These are phyloP conservation scores for Schizosaccharomyces cryophilus DNA, from an alignment of 805 yeast species.

Conservation along the genomic window DNA sequence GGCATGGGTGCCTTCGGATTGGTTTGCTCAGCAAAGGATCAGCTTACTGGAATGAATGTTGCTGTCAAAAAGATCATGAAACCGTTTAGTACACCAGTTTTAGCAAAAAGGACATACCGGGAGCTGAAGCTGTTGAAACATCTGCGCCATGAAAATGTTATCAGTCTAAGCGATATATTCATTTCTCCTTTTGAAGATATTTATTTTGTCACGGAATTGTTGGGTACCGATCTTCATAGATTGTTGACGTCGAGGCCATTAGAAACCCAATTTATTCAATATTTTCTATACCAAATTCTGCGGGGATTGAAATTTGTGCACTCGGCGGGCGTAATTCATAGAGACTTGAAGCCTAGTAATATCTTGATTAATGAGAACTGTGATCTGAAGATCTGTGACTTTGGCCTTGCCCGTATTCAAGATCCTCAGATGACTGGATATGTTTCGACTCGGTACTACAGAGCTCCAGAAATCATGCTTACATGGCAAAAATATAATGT, in stretches of 20 bases:
- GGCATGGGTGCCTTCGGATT: constrained; percentile 99
- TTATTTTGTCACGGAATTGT: constrained; percentile 85
- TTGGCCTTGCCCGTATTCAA: constrained; percentile 88
- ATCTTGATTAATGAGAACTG: constrained; percentile 73
- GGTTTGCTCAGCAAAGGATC: constrained; percentile 89
- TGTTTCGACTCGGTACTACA: constrained; percentile 80
- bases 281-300: constrained; percentile 77
- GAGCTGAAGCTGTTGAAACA: constrained; percentile 85
- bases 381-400: constrained; percentile 63
- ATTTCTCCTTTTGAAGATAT: constrained; percentile 88
- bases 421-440: constrained; percentile 99
- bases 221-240: constrained; percentile 89
- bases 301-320: constrained; percentile 78
- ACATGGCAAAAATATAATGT: constrained; percentile 96
- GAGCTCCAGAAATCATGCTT: constrained; percentile 96
- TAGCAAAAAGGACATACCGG: constrained; percentile 89
- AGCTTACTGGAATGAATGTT: constrained; percentile 69
- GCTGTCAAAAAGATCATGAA: constrained; percentile 96
- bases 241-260: constrained; percentile 76
- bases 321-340: constrained; percentile 75
- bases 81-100: constrained; percentile 81
- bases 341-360: constrained; percentile 64
- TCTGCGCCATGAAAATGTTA: constrained; percentile 69
- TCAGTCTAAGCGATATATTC: constrained; percentile 79
- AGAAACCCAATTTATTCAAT: constrained; percentile 89